These are phyloP conservation scores for Claviceps humidiphila DNA, from an alignment of 2,329 filamentous ascomycete genomes.

Conservation along the genomic window DNA sequence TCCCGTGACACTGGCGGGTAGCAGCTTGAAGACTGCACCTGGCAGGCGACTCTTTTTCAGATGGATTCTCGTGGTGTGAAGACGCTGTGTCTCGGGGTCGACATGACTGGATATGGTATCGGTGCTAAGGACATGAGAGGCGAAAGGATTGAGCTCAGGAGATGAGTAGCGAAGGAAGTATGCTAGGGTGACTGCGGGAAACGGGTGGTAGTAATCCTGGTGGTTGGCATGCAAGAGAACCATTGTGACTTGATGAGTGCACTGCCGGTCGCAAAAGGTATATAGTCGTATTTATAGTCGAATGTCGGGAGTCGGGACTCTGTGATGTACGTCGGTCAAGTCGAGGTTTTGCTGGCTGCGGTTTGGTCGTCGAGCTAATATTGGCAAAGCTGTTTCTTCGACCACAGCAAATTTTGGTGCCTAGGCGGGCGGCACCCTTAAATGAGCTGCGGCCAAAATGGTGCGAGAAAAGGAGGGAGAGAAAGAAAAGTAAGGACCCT, in stretches of 20 bases:
- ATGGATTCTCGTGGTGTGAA: conserved; percentile 68
- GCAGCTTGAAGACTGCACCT: conserved; percentile 58
- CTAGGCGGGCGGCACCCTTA: neutral
- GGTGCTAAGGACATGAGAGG: conserved; percentile 68
- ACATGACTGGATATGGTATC: conserved; percentile 66
- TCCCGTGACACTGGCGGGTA: conserved; percentile 57
- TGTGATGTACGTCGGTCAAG: neutral
- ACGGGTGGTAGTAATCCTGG: conserved; percentile 67
- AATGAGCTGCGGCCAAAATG: neutral
- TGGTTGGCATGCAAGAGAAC: conserved; percentile 52
- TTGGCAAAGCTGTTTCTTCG: conserved; percentile 12
- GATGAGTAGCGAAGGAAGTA: conserved; percentile 80
- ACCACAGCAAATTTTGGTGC: conserved; percentile 7
- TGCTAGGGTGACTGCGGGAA: conserved; percentile 73
- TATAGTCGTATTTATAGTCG: neutral
- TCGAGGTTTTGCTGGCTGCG: conserved; percentile 3
- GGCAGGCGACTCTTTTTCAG: conserved; percentile 72
- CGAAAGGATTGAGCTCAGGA: conserved; percentile 60
- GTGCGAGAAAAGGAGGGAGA: neutral
- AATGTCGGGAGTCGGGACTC: conserved; percentile 6
- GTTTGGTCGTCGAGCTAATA: conserved; percentile 11
- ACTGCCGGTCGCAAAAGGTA: neutral
- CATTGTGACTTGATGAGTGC: conserved; percentile 29
- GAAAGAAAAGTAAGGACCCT: neutral
- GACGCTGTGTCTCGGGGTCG: conserved; percentile 58